These are phyloP conservation scores for Haplosporangium sp. DNA, from an alignment of 371 early-diverging fungal genomes.

Conservation along the genomic window DNA sequence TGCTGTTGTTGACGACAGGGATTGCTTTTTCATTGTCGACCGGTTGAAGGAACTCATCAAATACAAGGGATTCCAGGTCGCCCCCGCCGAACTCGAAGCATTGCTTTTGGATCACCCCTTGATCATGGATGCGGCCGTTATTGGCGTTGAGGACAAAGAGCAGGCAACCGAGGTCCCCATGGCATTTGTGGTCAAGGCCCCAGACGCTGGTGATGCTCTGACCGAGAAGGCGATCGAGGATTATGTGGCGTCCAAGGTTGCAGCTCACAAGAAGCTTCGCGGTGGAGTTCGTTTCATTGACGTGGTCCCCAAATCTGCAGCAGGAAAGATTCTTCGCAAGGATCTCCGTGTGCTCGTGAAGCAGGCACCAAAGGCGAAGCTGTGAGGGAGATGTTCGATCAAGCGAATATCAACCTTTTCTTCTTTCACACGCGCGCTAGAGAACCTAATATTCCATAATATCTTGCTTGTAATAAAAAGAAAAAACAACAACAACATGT, in stretches of 20 bases:
- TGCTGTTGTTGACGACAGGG: conserved; percentile 69
- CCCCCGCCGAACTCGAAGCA: conserved; percentile 83
- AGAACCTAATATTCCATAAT: no score
- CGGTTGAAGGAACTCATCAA: conserved; percentile 83
- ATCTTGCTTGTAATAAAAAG: no score
- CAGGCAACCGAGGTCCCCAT: conserved; percentile 83
- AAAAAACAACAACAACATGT: no score
- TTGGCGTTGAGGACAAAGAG: conserved; percentile 67
- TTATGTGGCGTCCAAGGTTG: conserved; percentile 71
- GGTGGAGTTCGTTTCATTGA: conserved; percentile 81
- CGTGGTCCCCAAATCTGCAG: conserved; percentile 78
- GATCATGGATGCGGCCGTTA: conserved; percentile 82
- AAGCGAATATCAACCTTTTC: no score
- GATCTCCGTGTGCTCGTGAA: conserved; percentile 56
- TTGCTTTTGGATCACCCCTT: conserved; percentile 71
- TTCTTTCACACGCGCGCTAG: no score
- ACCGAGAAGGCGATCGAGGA: conserved; percentile 57
- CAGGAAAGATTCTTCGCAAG: conserved; percentile 86
- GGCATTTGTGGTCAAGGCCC: conserved; percentile 77
- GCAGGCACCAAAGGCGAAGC: conserved; percentile 36
- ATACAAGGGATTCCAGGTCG: conserved; percentile 85
- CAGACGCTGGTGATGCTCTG: conserved; percentile 24
- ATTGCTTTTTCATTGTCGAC: conserved; percentile 73
- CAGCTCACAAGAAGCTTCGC: conserved; percentile 79
- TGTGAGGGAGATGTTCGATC: conserved; percentile 22